phyloP scores from a whole-genome alignment of 2,329 filamentous ascomycete species.

The Fusarium caatingaense region DNA sequence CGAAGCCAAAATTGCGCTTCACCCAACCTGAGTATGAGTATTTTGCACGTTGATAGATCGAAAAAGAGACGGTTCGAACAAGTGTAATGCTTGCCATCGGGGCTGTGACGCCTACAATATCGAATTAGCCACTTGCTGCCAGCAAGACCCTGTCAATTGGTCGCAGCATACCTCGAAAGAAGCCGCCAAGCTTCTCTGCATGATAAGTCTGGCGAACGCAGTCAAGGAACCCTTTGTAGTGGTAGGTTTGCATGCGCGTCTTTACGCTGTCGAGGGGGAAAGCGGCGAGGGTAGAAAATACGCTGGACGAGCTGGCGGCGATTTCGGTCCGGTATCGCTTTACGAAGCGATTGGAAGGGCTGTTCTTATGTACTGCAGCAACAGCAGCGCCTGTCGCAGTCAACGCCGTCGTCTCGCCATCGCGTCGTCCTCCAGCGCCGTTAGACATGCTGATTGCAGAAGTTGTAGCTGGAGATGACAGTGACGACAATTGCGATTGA shows the following conservation, averaged over 20 bases:
- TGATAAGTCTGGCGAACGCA: constrained; percentile 81
- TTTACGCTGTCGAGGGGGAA: constrained; percentile 92
- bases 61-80: constrained; percentile 82
- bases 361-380: constrained; percentile 13
- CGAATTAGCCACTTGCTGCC: constrained; percentile 21
- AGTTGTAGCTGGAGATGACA: constrained; percentile 43
- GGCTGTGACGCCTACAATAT: constrained; percentile 73
- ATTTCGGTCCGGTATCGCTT: constrained; percentile 86
- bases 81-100: constrained; percentile 84
- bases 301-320: constrained; percentile 79
- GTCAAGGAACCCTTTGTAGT: constrained; percentile 78
- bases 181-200: constrained; percentile 77
- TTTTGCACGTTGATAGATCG: constrained; percentile 82
- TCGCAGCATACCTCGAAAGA: constrained; percentile 77
- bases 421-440: constrained; percentile 47
- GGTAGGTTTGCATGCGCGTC: constrained; percentile 89
- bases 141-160: constrained; percentile 7
- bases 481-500: constrained; percentile 45
- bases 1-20: constrained; percentile 72
- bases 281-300: constrained; percentile 82
- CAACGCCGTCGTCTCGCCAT: constrained; percentile 43
- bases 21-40: constrained; percentile 78
- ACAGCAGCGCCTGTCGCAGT: constrained; percentile 39
- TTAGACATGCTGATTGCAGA: constrained; percentile 44
- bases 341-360: constrained; percentile 57